Conservation (phyloP, 2,329 filamentous ascomycete genomes). For the Raffaelea albimanens region DNA sequence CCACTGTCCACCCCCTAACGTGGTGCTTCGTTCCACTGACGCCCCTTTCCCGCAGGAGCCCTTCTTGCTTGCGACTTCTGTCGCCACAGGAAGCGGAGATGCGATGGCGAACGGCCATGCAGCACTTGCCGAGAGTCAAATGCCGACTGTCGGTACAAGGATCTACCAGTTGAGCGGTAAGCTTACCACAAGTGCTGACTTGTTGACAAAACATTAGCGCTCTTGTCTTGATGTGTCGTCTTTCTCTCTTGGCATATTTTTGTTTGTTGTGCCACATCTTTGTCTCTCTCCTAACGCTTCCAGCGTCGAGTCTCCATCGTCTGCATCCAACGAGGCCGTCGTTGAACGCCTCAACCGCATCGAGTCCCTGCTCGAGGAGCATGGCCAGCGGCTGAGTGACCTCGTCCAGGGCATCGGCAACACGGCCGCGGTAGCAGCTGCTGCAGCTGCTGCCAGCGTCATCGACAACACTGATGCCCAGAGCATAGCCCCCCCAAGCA, state of each 20-base stretch:
- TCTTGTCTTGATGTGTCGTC: too few relatives aligned
- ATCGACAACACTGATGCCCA: not conserved
- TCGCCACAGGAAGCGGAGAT: conserved; percentile 27
- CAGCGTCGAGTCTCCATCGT: conserved; percentile 6
- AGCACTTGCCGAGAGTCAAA: conserved; percentile 28
- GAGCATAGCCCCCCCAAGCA: not conserved
- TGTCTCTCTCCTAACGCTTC: not conserved
- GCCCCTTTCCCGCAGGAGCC: conserved; percentile 18
- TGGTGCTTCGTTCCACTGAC: too few relatives aligned
- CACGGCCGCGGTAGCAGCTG: not conserved
- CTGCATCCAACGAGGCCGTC: conserved; percentile 18
- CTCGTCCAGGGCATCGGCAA: conserved; percentile 5
- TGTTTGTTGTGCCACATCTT: not conserved
- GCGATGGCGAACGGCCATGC: conserved; percentile 28
- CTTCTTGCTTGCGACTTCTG: conserved; percentile 31
- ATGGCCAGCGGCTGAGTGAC: conserved; percentile 14
- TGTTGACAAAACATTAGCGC: too few relatives aligned
- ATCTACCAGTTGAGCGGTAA: conserved; percentile 21
- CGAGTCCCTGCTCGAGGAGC: conserved; percentile 21
- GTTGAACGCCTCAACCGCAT: conserved; percentile 27
- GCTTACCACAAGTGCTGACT: too few relatives aligned
- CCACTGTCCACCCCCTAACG: too few relatives aligned
- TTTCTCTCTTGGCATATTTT: not conserved
- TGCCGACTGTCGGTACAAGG: conserved; percentile 29
- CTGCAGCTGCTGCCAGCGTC: not conserved